phyloP scores from a whole-genome alignment of 148 eudicot species.

The Cornus suecica region DNA sequence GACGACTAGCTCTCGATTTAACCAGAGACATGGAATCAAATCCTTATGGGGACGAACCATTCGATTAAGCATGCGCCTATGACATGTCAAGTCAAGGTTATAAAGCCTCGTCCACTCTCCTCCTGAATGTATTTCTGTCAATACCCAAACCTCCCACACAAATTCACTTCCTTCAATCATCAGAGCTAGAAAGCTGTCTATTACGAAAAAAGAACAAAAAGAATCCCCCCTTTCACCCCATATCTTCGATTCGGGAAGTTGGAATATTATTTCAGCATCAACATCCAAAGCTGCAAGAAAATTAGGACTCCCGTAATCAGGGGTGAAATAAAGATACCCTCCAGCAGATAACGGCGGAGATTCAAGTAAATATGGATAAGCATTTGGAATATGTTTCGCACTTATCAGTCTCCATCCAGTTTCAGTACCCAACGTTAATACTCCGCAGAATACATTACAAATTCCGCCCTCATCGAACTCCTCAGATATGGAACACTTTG shows the following conservation, averaged over 20 bases:
- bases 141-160: not conserved
- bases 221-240: not conserved
- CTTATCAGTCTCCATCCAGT: not conserved
- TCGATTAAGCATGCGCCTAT: no score
- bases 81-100: not conserved
- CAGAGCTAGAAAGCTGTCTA: not conserved
- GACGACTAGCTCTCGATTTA: no score
- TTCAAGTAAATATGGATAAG: not conserved
- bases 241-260: not conserved
- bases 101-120: not conserved
- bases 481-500: no score
- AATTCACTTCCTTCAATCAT: no score
- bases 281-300: slow-evolving; percentile 1
- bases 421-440: not conserved
- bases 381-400: not conserved
- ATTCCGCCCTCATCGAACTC: no score
- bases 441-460: no score
- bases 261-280: not conserved
- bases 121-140: not conserved
- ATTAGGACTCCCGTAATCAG: not conserved
- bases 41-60: no score
- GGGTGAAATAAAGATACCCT: not conserved
- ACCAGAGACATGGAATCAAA: no score
- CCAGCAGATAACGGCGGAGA: not conserved
- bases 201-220: not conserved